Evolutionary conservation across 208 protist genomes (phyloP).

Genomic region (Acanthamoeba sp.): DNA sequence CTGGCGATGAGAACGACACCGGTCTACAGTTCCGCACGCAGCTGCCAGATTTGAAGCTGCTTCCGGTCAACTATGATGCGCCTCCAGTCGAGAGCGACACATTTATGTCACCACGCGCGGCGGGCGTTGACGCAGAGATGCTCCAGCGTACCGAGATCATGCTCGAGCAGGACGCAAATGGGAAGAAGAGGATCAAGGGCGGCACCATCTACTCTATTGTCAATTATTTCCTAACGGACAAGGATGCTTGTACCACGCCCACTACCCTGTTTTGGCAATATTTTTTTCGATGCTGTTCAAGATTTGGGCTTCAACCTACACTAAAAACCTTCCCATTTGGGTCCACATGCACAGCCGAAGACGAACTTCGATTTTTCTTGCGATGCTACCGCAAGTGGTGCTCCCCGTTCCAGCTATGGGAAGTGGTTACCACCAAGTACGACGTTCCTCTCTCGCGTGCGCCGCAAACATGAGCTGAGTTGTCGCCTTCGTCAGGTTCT

Average conservation of each 20-base stretch:
- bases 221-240: slow-evolving; percentile 21
- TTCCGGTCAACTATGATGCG: slow-evolving; percentile 43
- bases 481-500: not conserved
- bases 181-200: slow-evolving; percentile 43
- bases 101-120: not conserved
- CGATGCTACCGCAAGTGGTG: slow-evolving; percentile 57
- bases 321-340: not conserved
- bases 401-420: slow-evolving; percentile 58
- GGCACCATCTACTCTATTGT: slow-evolving; percentile 51
- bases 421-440: slow-evolving; percentile 47
- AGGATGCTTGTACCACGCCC: not conserved
- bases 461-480: too few species aligned
- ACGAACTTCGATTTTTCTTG: slow-evolving; percentile 9
- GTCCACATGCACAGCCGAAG: not conserved
- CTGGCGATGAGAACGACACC: not conserved
- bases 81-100: not conserved
- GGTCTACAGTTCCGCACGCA: slow-evolving; percentile 28
- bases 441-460: not conserved
- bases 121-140: not conserved
- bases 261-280: not conserved
- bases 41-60: slow-evolving; percentile 52
- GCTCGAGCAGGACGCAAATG: not conserved
- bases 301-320: not conserved
- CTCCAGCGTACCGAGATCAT: slow-evolving; percentile 4
- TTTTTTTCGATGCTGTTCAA: too few species aligned